A percentile compares a stretch with the other conserved stretches of the same genome.
Evolutionary conservation across 768 basidiomycete genomes (phyloP).

Genomic region (Phylloporus sp.): DNA sequence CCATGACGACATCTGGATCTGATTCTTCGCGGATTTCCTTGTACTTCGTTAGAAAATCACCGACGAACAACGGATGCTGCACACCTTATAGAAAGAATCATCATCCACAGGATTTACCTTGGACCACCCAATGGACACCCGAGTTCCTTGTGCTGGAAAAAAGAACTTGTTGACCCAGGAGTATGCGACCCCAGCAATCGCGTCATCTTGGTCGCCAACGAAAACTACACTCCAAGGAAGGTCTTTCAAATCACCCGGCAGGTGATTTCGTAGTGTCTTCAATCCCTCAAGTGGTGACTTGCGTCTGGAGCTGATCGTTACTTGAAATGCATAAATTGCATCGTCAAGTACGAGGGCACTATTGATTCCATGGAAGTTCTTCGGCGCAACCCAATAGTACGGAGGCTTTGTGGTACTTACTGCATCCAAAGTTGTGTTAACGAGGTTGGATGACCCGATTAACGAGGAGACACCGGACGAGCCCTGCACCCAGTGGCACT

Average conservation of each 20-base stretch:
- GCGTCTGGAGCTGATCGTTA: rapidly evolving
- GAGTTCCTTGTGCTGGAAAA: not conserved
- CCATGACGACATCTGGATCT: too few species aligned
- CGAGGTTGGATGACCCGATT: not conserved
- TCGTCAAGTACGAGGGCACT: not conserved
- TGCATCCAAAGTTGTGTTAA: not conserved
- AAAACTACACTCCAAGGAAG: not conserved
- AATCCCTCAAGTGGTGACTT: not conserved
- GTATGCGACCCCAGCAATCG: not conserved
- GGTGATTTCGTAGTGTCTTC: not conserved
- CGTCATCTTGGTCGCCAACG: not conserved
- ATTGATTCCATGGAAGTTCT: not conserved
- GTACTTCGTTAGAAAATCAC: not conserved
- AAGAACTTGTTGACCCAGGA: not conserved
- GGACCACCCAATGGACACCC: not conserved
- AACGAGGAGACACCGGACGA: too few species aligned
- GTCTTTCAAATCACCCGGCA: not conserved
- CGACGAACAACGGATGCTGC: not conserved
- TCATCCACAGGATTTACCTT: not conserved
- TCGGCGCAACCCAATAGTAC: not conserved
- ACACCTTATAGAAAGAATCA: not conserved
- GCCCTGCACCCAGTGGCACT: too few species aligned
- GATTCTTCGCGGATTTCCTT: too few species aligned
- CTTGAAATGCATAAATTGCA: not conserved
- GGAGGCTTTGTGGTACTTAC: not conserved